phyloP scores from a whole-genome alignment of 148 eudicot species.

The Vaccinium corymbosum region DNA sequence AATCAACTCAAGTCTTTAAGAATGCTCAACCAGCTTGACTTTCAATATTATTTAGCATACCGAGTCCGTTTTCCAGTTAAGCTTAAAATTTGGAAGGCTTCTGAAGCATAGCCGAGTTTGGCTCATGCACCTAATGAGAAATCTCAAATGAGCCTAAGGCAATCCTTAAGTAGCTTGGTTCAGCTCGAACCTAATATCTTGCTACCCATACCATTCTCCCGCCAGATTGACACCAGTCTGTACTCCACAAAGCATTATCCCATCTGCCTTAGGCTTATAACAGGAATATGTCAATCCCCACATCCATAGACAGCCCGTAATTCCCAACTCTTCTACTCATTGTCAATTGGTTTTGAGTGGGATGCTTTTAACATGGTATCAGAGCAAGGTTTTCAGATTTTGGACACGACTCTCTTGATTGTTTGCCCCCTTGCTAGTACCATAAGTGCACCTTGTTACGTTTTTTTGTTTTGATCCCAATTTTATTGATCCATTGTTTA shows the following conservation, averaged over 20 bases:
- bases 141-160: neutral
- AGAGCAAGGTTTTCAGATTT: too few relatives aligned
- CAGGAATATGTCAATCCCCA: too few relatives aligned
- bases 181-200: conserved; percentile 9
- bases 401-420: too few relatives aligned
- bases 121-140: neutral
- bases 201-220: neutral
- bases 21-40: neutral
- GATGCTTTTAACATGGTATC: too few relatives aligned
- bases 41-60: neutral
- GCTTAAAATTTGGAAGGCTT: neutral
- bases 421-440: too few relatives aligned
- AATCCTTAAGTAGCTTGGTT: neutral
- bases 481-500: too few relatives aligned
- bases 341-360: too few relatives aligned
- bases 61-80: neutral
- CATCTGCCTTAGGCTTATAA: neutral
- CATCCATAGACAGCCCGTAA: neutral
- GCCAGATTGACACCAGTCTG: neutral
- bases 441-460: too few relatives aligned
- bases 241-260: neutral
- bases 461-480: too few relatives aligned
- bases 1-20: neutral
- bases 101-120: neutral
- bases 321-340: neutral